Conservation (phyloP, 176 grass and related monocot species). For the Canna indica region DNA sequence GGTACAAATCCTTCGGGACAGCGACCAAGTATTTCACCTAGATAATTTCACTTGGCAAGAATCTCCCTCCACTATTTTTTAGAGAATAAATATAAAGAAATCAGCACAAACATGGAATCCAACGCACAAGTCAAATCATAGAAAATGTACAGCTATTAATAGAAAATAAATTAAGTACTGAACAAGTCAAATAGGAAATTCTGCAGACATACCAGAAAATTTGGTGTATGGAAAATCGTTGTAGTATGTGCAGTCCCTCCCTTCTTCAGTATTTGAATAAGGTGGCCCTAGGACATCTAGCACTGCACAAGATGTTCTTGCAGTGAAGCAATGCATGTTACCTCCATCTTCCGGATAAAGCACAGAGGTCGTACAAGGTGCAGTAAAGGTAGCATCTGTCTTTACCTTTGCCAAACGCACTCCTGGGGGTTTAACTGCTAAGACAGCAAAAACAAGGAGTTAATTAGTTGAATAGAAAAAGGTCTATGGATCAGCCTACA, state of each 20-base stretch:
- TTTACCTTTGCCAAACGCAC: slow-evolving; percentile 60
- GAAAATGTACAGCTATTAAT: too few species aligned
- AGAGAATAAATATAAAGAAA: too few species aligned
- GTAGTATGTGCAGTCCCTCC: slow-evolving; percentile 68
- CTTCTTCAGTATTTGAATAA: slow-evolving; percentile 28
- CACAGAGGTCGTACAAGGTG: slow-evolving; percentile 41
- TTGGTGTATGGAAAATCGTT: slow-evolving; percentile 22
- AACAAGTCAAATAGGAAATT: slow-evolving; percentile 1
- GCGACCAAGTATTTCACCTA: too few species aligned
- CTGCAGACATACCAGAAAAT: slow-evolving; percentile 33
- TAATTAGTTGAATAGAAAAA: neutral
- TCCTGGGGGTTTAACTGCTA: slow-evolving; percentile 12
- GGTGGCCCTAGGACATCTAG: slow-evolving; percentile 77
- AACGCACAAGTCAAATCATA: too few species aligned
- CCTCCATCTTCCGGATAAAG: slow-evolving; percentile 71
- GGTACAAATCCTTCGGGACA: too few species aligned
- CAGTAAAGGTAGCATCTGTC: slow-evolving; percentile 40
- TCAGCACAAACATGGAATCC: too few species aligned
- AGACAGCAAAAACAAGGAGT: neutral
- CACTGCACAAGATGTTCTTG: slow-evolving; percentile 66
- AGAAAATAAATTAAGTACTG: neutral
- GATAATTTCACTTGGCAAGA: too few species aligned
- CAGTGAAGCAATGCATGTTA: slow-evolving; percentile 82
- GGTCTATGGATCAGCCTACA: too few species aligned
- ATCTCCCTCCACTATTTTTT: too few species aligned